Evolutionary conservation across 208 protist species (phyloP).

Genomic region (Tritrichomonas musculus): DNA sequence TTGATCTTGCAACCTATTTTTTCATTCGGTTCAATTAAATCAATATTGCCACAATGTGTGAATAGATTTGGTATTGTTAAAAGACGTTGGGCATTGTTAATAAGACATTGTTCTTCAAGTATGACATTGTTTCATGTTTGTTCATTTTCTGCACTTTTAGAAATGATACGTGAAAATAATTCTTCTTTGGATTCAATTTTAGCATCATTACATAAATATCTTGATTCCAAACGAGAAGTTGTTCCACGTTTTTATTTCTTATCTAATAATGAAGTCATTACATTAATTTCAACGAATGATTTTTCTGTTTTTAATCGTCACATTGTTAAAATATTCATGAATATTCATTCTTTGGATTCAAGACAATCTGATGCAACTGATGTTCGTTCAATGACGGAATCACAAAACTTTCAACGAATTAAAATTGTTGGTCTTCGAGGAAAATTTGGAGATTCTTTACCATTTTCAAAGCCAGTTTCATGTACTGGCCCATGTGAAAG

Average conservation of each 20-base stretch:
- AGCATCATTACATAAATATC: neutral
- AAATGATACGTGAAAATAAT: constrained; percentile 12
- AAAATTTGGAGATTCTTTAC: neutral
- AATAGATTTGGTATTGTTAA: neutral
- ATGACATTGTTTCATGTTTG: neutral
- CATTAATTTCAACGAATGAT: constrained; percentile 12
- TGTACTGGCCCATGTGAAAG: neutral
- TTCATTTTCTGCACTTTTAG: neutral
- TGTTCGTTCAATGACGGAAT: neutral
- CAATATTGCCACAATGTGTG: neutral
- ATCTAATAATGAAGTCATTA: neutral
- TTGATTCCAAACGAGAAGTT: neutral
- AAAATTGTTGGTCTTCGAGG: neutral
- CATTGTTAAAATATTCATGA: neutral
- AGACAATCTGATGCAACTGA: neutral
- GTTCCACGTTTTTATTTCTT: neutral
- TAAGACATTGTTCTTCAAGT: neutral
- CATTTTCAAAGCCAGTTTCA: neutral
- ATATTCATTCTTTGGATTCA: constrained; percentile 1
- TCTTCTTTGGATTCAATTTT: neutral
- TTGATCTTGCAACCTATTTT: neutral
- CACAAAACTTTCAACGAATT: neutral
- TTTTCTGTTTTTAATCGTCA: neutral
- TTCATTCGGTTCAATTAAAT: neutral
- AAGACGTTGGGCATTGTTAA: neutral